A percentile compares a stretch with the other conserved stretches of the same genome.
phyloP scores from a whole-genome alignment of 2,329 filamentous ascomycete genomes.

The Myriosclerotinia curreyana region DNA sequence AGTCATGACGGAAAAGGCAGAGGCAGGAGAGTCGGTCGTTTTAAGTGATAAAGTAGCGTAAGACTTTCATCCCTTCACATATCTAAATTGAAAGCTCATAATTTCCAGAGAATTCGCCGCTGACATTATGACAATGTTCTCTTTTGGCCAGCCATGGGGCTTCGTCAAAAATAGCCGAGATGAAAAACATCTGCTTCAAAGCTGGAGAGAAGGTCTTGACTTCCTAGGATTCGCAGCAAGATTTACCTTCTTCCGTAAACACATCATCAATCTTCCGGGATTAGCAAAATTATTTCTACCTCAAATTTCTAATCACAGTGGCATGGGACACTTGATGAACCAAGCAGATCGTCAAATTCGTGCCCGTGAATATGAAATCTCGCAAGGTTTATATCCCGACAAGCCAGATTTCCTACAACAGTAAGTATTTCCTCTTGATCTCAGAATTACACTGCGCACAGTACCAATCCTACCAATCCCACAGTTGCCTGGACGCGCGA shows the following conservation, averaged over 20 bases:
- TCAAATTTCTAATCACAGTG: background rate
- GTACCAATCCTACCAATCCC: background rate
- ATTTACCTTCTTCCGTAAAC: conserved; percentile 15
- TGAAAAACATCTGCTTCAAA: conserved; percentile 39
- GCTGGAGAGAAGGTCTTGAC: conserved; percentile 10
- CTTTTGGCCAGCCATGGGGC: conserved; percentile 42
- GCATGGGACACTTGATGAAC: background rate
- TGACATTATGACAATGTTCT: conserved; percentile 44
- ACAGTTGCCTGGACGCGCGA: conserved; percentile 13
- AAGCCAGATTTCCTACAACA: conserved; percentile 11
- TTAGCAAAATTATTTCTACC: background rate
- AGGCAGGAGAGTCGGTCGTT: background rate
- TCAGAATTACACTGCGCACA: background rate
- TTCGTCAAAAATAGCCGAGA: conserved; percentile 43
- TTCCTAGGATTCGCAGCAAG: background rate
- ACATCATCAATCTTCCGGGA: conserved; percentile 2
- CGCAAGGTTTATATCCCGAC: conserved; percentile 3
- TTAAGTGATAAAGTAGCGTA: conserved; percentile 15
- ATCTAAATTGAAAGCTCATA: background rate
- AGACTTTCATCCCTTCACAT: background rate
- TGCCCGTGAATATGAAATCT: conserved; percentile 1
- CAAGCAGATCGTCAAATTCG: background rate
- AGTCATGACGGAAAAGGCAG: conserved; percentile 4
- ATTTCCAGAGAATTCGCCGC: conserved; percentile 27
- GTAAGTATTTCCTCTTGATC: background rate